Evolutionary conservation across 768 basidiomycete species (phyloP).

Genomic region (Tylopilus rubrobrunneus): DNA sequence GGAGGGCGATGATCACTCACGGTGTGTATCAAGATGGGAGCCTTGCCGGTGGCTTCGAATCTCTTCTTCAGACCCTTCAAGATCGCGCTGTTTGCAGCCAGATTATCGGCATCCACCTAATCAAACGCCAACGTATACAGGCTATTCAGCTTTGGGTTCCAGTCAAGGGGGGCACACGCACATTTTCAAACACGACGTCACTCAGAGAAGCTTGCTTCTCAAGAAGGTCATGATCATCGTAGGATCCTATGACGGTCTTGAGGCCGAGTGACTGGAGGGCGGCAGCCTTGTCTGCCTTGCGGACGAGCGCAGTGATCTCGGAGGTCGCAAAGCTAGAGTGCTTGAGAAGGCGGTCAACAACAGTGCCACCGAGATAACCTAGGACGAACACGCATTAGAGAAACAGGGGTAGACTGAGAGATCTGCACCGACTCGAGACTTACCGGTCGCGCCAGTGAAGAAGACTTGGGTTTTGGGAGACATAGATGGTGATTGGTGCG

Average conservation of each 20-base stretch:
- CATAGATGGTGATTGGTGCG: conserved; percentile 3
- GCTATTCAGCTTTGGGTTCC: no score
- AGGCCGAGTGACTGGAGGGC: conserved; percentile 22
- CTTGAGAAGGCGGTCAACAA: conserved; percentile 28
- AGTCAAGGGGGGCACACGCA: conserved; percentile 13
- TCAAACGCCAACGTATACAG: not conserved
- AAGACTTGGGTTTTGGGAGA: conserved; percentile 19
- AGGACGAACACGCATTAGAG: not conserved
- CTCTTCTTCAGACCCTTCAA: conserved; percentile 51
- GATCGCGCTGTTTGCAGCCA: conserved; percentile 41
- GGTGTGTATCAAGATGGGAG: conserved; percentile 57
- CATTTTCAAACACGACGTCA: conserved; percentile 42
- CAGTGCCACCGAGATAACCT: conserved; percentile 35
- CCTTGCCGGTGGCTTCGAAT: conserved; percentile 37
- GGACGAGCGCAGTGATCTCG: conserved; percentile 27
- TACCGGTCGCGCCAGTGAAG: conserved; percentile 21
- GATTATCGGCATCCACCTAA: conserved; percentile 47
- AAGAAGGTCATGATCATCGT: conserved; percentile 39
- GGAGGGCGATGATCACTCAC: conserved; percentile 27
- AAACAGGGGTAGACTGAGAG: not conserved
- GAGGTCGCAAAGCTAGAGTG: conserved; percentile 22
- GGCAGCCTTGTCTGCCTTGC: conserved; percentile 27
- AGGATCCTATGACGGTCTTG: conserved; percentile 38
- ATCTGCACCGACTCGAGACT: not conserved
- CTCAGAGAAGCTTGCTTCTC: conserved; percentile 42